Evolutionary conservation across 345 rosid species (phyloP), one percentile per base, ranked within the genome.

Genomic region (Kernera saxatilis): DNA sequence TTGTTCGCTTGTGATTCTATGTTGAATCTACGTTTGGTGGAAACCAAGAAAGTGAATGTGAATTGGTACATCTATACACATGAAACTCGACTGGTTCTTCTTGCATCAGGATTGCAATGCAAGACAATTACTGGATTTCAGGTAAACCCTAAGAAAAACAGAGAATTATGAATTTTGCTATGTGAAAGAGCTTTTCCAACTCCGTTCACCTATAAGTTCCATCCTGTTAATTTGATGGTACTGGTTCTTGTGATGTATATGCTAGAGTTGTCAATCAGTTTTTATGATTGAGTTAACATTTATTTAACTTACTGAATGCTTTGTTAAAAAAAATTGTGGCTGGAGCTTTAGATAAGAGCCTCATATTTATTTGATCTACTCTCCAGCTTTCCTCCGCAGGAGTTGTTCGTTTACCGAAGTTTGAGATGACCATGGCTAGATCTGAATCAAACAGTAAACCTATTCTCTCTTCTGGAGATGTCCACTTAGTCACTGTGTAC

Each of bases 41-140:
- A 92, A 79, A 81, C 91, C 49, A 90, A 75, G 81, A 92, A 85
- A 77, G 56, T 73, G 69, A 86, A 78, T 72, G 90, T 88, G 60
- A 81, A 83, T 75, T 92, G 98, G 98, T 92, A 85, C 81, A 77
- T 79, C 62, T 92, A 95, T 77, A 92, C 98, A 6, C 99, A 95
- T 80, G 99, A 92, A 67, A 90, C 96, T 73, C 90, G 99, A 70
- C 72, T 92, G 85, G 84, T 92, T 83, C 97, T 92, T 78, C 97
- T 95, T 83, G 98, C 99, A 59, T 90, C 98, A 5, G 98, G 98
- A 81, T 81, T 95, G 91, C 97, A 92, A 71, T 90, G 96, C 96
- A 88, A 85, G 82, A 81, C 82, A 35, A 80, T 95, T 75, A 81
- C 73, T 78, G 99, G 97, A 75, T 90, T 89, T 83, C 98, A 94